Base-by-base conservation (phyloP, 208 protist genomes). In the Trypanosoma melophagium region DNA sequence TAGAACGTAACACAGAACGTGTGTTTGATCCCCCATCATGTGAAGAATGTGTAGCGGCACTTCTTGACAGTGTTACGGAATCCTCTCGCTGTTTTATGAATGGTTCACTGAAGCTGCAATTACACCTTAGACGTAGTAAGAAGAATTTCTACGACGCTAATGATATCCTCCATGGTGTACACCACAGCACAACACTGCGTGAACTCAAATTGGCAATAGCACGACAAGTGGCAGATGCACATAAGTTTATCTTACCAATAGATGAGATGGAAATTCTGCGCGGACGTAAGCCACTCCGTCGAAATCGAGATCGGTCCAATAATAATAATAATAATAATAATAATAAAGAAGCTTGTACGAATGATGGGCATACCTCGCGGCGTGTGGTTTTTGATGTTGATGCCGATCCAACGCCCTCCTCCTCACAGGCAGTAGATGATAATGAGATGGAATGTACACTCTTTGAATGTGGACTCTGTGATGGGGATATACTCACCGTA, bases 91-190 rank as follows among this genome's bases (percentile, higher is more conserved):
- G 68, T 49, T 94, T 94, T 59, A 65, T 77, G 5, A 76, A 81
- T 47, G 89, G 89, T 17, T 73, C 71, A 40, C 67, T 94, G 12
- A 70, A 74, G 65, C 62, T 94, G 31, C 71, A 79, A 25, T 74
- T 94, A 21, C 89, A 92, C 75, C 65, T 94, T 38, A 77, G 74
- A 49, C 81, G 84, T 40, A 94, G 86, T 60, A 89, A 89, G 60
- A 83, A 80, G 55, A 60, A 81, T 31, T 90, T 83, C 65, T 92
- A 94, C 64, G 86, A 94, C 60, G 81, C 86, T 10, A 76, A 55
- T 28, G 81, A 77, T 53, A 73, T 81, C 21, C 52, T 91, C 59
- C 64, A 45, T 24, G 79, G 75, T 53, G 71, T 94, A 38, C 83
- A 90, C 55, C 71, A 87, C 74, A 81, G 61, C 76, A 92, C 80